Evolutionary conservation across 192 early-diverging fungal genomes (phyloP).

Genomic region (Umbelopsis sp.): DNA sequence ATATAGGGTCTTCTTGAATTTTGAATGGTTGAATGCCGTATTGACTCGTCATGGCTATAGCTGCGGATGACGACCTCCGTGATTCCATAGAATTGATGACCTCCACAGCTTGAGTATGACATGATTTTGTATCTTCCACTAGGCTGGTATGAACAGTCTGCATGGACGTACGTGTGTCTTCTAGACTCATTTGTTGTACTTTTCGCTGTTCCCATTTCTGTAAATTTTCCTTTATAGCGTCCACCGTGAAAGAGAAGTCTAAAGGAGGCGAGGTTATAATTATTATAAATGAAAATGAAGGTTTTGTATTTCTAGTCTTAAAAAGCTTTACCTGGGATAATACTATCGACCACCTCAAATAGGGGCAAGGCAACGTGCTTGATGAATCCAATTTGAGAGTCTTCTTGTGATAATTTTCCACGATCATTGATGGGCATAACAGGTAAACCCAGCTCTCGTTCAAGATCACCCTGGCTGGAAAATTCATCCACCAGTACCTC

Average conservation of each 20-base stretch:
- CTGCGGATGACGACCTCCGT: not conserved
- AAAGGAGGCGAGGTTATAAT: not conserved
- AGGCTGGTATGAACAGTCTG: not conserved
- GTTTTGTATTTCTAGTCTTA: not conserved
- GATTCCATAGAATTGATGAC: not conserved
- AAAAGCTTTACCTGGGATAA: constrained; percentile 46
- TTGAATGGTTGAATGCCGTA: constrained; percentile 6
- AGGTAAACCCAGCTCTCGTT: constrained; percentile 67
- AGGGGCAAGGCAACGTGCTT: constrained; percentile 53
- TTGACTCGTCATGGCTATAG: not conserved
- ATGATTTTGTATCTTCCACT: not conserved
- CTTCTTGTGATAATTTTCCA: constrained; percentile 44
- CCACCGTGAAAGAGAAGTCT: constrained; percentile 25
- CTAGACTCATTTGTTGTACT: not conserved
- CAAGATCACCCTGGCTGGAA: constrained; percentile 70
- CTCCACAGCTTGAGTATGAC: constrained; percentile 2
- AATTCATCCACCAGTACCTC: constrained; percentile 70
- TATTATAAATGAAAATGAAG: not conserved
- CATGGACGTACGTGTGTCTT: not conserved
- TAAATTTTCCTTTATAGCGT: constrained; percentile 25
- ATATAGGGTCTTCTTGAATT: not conserved
- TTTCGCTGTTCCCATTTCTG: constrained; percentile 23
- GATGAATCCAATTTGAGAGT: constrained; percentile 57
- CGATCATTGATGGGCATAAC: constrained; percentile 52
- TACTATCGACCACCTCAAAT: constrained; percentile 43